Conservation (phyloP, 805 yeast species). For the Candida alai region DNA sequence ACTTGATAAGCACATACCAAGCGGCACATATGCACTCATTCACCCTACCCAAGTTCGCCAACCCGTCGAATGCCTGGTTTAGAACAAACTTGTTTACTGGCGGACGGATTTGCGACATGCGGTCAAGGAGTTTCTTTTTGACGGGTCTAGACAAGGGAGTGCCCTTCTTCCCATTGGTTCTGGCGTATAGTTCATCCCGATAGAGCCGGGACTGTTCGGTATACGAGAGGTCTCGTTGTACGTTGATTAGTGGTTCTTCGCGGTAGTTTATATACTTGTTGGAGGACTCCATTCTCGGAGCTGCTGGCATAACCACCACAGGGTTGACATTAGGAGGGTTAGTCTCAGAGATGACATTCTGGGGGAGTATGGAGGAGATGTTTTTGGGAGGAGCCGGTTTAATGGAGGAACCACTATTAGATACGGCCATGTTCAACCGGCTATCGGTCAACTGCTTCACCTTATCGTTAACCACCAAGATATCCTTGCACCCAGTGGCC, state of each 20-base stretch:
- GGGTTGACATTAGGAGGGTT: slow-evolving; percentile 6
- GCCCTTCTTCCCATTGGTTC: slow-evolving; percentile 7
- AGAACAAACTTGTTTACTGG: slow-evolving; percentile 31
- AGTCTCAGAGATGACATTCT: slow-evolving; percentile 22
- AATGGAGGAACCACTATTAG: not conserved
- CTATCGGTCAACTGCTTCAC: slow-evolving; percentile 14
- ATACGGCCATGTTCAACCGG: slow-evolving; percentile 12
- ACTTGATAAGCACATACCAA: slow-evolving; percentile 31
- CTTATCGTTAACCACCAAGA: slow-evolving; percentile 9
- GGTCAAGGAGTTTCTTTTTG: not conserved
- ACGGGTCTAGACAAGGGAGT: not conserved
- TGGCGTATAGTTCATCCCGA: slow-evolving; percentile 12
- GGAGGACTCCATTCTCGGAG: not conserved
- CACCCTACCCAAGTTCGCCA: slow-evolving; percentile 27
- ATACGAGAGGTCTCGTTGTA: slow-evolving; percentile 20
- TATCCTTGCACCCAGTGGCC: slow-evolving; percentile 6
- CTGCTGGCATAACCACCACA: slow-evolving; percentile 1
- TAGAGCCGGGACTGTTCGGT: slow-evolving; percentile 16
- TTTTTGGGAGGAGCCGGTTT: no score
- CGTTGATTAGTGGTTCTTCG: slow-evolving; percentile 27
- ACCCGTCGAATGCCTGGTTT: slow-evolving; percentile 26
- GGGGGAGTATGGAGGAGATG: slow-evolving; percentile 30
- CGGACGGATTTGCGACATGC: no score
- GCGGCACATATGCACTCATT: slow-evolving; percentile 26
- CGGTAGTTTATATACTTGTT: not conserved